Conservation (phyloP, 208 protist genomes). For the Hexamita inflata region DNA sequence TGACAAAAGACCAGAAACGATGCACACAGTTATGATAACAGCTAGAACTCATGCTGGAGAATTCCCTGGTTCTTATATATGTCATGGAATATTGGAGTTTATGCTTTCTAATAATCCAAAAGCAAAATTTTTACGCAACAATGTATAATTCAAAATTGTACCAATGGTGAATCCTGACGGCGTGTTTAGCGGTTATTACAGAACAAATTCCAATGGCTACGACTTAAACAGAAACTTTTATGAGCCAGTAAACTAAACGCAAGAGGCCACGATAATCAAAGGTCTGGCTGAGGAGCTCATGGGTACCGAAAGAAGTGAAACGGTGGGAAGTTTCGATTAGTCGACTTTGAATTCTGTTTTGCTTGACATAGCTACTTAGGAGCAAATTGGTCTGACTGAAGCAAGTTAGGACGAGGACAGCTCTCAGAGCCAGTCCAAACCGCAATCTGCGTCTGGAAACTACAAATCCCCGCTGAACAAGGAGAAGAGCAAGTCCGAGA, state of each 20-base stretch:
- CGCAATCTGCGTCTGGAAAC: no score
- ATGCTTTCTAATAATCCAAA: constrained; percentile 13
- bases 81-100: constrained; percentile 23
- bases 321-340: no score
- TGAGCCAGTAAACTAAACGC: background rate
- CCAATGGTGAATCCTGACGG: constrained; percentile 93
- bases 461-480: no score
- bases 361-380: no score
- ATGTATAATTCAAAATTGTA: constrained; percentile 61
- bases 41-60: constrained; percentile 23
- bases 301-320: background rate
- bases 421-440: no score
- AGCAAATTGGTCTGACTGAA: no score
- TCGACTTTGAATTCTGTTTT: no score
- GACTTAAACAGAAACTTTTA: constrained; percentile 19
- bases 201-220: constrained; percentile 65
- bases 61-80: constrained; percentile 15
- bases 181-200: constrained; percentile 83
- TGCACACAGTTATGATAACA: background rate
- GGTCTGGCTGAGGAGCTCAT: background rate
- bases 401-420: no score
- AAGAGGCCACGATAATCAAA: background rate
- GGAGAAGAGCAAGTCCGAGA: no score
- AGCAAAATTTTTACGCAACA: constrained; percentile 4
- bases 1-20: background rate